Evolutionary conservation across 2,329 filamentous ascomycete species (phyloP), one percentile per base, ranked within the genome.

Genomic region (Emydomyces testavorans): DNA sequence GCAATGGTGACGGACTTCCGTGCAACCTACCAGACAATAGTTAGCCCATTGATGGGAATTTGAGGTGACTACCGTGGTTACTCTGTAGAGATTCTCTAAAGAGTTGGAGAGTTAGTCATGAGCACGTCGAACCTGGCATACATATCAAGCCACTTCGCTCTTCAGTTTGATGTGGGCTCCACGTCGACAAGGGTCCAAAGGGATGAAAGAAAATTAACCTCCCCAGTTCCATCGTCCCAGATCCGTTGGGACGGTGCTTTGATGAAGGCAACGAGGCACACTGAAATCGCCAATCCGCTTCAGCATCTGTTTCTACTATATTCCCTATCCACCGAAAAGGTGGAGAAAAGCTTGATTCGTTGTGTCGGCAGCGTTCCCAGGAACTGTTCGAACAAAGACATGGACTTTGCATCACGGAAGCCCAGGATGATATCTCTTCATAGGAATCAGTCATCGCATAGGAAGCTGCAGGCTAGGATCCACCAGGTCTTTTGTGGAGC

Each of bases 1-100:
- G 45, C 45, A 47, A 24, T 47, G 36, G 35, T 40, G 45, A 47
- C 40, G 36, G 29, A 24, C 45, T 40, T 23, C 28, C 45, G 45
- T 47, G n/a, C 45, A 11, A 47, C 45, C 43, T 37, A 11, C 32
- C 41, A 35, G 6, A 6, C 7, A 29, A 24, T 6, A 10, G 15
- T 24, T 15, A 34, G 18, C 23, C 20, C 21, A 20, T 45, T 18
- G 5, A 45, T 11, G n/a, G 13, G 23, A 35, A 35, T 3, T 24
- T 42, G 26, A 18, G n/a, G 29, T 24, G 36, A 13, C 24, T 28
- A 15, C 16, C 6, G n/a, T 24, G 28, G 23, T 18, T 23, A 15
- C 28, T 16, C 26, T 21, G 28, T 34, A 28, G 10, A n/a, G 29
- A 31, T n/a, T n/a, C n/a, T n/a, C n/a, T n/a, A n/a, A n/a, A n/a